phyloP scores from a whole-genome alignment of 176 grass and related monocot species.

The Lolium multiflorum region DNA sequence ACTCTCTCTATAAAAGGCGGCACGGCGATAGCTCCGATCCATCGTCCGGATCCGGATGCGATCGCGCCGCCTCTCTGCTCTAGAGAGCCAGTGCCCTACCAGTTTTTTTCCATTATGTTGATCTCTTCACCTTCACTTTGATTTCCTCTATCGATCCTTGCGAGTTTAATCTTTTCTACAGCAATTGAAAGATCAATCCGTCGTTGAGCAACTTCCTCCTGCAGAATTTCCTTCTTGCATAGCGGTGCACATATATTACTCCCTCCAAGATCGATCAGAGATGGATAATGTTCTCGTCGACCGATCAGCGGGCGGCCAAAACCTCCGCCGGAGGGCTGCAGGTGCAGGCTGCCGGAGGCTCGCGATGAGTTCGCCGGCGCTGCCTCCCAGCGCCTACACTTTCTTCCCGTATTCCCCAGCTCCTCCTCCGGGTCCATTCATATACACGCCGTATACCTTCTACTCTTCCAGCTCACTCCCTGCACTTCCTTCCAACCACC shows the following conservation, averaged over 20 bases:
- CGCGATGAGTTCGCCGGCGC: background rate
- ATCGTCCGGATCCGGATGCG: slow-evolving; percentile 10
- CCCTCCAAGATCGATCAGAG: background rate
- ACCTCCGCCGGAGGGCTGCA: background rate
- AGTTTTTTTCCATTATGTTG: background rate
- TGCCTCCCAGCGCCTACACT: background rate
- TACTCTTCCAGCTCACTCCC: slow-evolving; percentile 39
- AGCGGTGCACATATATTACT: background rate
- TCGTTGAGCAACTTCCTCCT: background rate
- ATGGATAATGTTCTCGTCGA: slow-evolving; percentile 50
- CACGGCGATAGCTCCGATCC: slow-evolving; percentile 19
- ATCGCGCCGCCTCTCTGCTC: slow-evolving; percentile 1
- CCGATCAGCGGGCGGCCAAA: slow-evolving; percentile 20
- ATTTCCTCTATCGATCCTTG: background rate
- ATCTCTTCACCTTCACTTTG: background rate
- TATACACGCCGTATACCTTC: background rate
- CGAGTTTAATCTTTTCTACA: background rate
- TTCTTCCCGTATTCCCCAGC: slow-evolving; percentile 10
- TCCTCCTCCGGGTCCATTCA: background rate
- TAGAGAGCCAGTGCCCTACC: background rate
- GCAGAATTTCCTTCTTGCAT: background rate
- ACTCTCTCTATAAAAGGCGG: slow-evolving; percentile 9
- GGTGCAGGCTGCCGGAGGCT: background rate
- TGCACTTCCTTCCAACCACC: slow-evolving; percentile 32
- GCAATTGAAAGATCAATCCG: background rate